Evolutionary conservation across 139 green algal genomes (phyloP), one percentile per base, ranked within the genome.

Genomic region (Mesotaenium endlicherianum): DNA sequence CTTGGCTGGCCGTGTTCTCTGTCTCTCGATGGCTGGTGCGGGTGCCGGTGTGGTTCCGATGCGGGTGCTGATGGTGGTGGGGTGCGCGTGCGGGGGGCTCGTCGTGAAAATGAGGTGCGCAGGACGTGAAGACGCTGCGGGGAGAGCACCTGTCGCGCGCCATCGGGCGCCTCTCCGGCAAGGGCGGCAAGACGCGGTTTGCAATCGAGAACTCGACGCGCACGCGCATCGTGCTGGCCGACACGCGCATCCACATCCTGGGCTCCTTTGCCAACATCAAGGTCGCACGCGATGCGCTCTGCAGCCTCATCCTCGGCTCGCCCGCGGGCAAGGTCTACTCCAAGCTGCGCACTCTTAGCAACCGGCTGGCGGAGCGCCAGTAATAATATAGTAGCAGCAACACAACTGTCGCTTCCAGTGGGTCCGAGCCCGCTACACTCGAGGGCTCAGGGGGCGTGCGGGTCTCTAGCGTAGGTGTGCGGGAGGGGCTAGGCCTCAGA

Each of bases 131-230:
- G 91, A 99, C 97, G 16, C 84, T 99, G 75, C 83, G 93, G 1
- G 97, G 97, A 0, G 97, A 99, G 91, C 97, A 99, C 90, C 75
- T 99, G 60, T 97, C 95, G 1, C 88, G 97, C 1, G 93, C 91
- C 64, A 99, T 99, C 53, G 97, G 84, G 0, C 91, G 96, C 0
- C 72, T 99, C 34, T 93, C 96, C 1, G 97, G 97, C 43, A 98
- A 98, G 91, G 91, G 89, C 68, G 96, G 96, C 76, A 99, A 98
- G 92, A 99, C 97, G 41, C 98, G 97, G 86, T 99, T 98, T 91
- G 98, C 96, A 2, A 97, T 99, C 42, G 96, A 99, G 90, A 99
- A 99, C 82, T 91, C 95, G 1, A 98, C 96, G 20, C 92, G 92
- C 39, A 99, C 96, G 30, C 91, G 96, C 38, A 95, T 99, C 60